These are phyloP conservation scores for Fusarium domesticum DNA, from an alignment of 2,329 filamentous ascomycete genomes.

Conservation along the genomic window DNA sequence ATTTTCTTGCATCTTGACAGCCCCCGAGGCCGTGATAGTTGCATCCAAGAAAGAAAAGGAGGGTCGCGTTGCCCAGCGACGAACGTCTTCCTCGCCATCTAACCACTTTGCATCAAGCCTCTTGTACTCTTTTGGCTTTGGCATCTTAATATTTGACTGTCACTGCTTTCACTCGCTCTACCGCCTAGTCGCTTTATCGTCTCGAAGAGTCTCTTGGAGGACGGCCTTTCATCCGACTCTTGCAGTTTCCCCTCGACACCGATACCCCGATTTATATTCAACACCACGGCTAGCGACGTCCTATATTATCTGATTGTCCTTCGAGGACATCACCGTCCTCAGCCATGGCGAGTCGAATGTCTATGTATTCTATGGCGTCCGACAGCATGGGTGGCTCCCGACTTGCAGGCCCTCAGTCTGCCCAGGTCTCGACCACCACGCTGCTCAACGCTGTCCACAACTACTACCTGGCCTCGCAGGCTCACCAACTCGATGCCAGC, in stretches of 20 bases:
- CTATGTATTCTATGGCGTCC: constrained; percentile 66
- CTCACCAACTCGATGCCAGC: constrained; percentile 85
- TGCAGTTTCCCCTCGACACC: constrained; percentile 11
- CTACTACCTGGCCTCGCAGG: constrained; percentile 75
- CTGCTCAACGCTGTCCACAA: constrained; percentile 90
- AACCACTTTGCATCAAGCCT: constrained; percentile 15
- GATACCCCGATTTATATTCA: constrained; percentile 10
- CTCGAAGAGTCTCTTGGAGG: constrained; percentile 7
- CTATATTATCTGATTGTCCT: constrained; percentile 39
- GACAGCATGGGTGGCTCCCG: constrained; percentile 58
- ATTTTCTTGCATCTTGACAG: constrained; percentile 12
- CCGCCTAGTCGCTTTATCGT: constrained; percentile 11
- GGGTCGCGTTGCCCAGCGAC: constrained; percentile 32
- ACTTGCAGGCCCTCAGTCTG: constrained; percentile 62
- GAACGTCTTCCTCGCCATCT: constrained; percentile 19
- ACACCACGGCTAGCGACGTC: constrained; percentile 16
- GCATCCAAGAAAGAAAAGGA: constrained; percentile 24
- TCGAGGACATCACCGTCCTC: constrained; percentile 33
- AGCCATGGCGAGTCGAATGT: constrained; percentile 62
- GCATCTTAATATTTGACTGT: not conserved
- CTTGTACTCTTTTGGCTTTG: constrained; percentile 8
- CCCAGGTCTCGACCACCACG: constrained; percentile 88
- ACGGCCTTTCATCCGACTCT: constrained; percentile 5
- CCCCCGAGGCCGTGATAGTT: constrained; percentile 20
- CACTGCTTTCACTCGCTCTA: constrained; percentile 17